Evolutionary conservation across 768 basidiomycete genomes (phyloP).

Genomic region (Lanmaoa pseudosensibilis): DNA sequence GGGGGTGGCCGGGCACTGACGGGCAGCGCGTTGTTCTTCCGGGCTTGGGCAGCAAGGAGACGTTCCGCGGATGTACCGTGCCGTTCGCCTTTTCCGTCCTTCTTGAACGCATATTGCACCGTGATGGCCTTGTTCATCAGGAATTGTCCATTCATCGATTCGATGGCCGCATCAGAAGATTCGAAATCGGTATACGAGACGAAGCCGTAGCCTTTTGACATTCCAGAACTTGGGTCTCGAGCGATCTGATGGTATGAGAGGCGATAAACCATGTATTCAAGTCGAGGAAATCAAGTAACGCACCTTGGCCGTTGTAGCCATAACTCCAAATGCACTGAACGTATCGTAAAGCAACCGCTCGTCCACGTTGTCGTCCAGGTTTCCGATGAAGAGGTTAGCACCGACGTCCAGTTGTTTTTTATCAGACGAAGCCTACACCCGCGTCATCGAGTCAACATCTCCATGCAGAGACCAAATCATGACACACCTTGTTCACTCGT

Average conservation of each 20-base stretch:
- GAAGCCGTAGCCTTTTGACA: conserved; percentile 96
- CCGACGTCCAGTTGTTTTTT: conserved; percentile 98
- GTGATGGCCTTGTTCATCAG: conserved; percentile 98
- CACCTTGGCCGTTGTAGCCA: conserved; percentile 87
- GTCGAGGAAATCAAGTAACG: conserved; percentile 14
- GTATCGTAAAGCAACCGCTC: conserved; percentile 92
- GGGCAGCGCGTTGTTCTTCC: conserved; percentile 91
- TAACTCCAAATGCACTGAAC: conserved; percentile 91
- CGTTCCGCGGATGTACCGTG: conserved; percentile 98
- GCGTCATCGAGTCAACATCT: conserved; percentile 13
- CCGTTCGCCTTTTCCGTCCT: conserved; percentile 97
- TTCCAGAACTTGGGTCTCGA: conserved; percentile 78
- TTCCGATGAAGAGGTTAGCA: conserved; percentile 96
- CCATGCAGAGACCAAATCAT: background rate
- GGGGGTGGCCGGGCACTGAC: conserved; percentile 74
- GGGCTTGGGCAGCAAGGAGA: conserved; percentile 90
- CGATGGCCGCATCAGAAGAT: conserved; percentile 92
- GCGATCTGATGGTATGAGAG: conserved; percentile 65
- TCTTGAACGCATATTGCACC: conserved; percentile 99
- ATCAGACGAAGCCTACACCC: conserved; percentile 85
- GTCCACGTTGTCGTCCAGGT: conserved; percentile 93
- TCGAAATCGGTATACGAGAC: conserved; percentile 98
- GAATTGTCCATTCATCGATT: conserved; percentile 97
- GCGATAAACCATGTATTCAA: background rate
- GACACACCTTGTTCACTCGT: conserved; percentile 94